Evolutionary conservation across 2,329 filamentous ascomycete genomes (phyloP).

Genomic region (Didymella pinodella): DNA sequence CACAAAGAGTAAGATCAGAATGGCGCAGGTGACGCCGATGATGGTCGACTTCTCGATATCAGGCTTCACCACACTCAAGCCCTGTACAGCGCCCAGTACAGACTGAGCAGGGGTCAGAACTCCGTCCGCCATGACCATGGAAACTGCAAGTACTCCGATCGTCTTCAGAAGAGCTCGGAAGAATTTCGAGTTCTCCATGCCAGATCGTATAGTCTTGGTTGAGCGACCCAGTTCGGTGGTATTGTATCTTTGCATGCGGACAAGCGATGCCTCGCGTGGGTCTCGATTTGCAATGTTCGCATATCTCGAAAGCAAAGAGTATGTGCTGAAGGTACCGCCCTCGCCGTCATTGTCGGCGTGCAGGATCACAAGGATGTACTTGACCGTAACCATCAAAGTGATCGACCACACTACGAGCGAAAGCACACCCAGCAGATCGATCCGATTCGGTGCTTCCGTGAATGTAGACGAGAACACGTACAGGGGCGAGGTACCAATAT

Average conservation of each 20-base stretch:
- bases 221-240: slow-evolving; percentile 64
- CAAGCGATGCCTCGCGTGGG: slow-evolving; percentile 62
- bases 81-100: slow-evolving; percentile 74
- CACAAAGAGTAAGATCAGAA: slow-evolving; percentile 69
- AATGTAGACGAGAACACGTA: slow-evolving; percentile 77
- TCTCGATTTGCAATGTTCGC: slow-evolving; percentile 68
- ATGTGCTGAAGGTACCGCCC: slow-evolving; percentile 73
- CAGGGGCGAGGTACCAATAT: slow-evolving; percentile 72
- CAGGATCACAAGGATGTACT: slow-evolving; percentile 72
- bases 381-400: slow-evolving; percentile 73
- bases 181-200: slow-evolving; percentile 65
- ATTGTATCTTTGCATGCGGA: slow-evolving; percentile 66
- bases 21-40: slow-evolving; percentile 70
- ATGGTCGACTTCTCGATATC: slow-evolving; percentile 65
- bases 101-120: slow-evolving; percentile 75
- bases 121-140: slow-evolving; percentile 72
- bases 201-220: slow-evolving; percentile 62
- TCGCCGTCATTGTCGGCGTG: slow-evolving; percentile 74
- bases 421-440: slow-evolving; percentile 69
- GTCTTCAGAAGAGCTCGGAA: slow-evolving; percentile 65
- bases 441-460: slow-evolving; percentile 56
- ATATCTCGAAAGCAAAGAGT: slow-evolving; percentile 67
- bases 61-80: slow-evolving; percentile 63
- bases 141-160: slow-evolving; percentile 71
- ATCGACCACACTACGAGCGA: slow-evolving; percentile 75